Base-by-base conservation (phyloP, 2,329 filamentous ascomycete genomes). In the Talaromyces sp. region DNA sequence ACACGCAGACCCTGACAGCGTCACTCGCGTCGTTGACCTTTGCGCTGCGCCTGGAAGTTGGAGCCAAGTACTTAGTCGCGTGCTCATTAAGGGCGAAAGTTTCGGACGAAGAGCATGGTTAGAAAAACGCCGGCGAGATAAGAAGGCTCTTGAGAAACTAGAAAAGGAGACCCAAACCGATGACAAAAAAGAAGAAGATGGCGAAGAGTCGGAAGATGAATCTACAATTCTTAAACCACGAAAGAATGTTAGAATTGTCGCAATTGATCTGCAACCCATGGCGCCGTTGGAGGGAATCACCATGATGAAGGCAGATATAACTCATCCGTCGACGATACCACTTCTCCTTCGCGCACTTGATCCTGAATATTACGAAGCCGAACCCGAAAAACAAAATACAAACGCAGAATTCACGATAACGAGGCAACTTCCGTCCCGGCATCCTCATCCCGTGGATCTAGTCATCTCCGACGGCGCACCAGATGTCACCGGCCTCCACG, bases 221-320 rank as follows among this genome's bases (percentile, higher is more conserved):
- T 66, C 62, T 24, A 62, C 66, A 9, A 70, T 76, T 31, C 67
- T 82, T 52, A 77, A 79, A 58, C 84, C 88, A 1, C 81, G 88
- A 57, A 81, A 88, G 62, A 88, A 92, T 71, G 92, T 97, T 74
- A 94, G 95, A 77, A 98, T 99, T 68, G 94, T 99, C 1, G 88
- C 95, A 0, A 96, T 99, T 65, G 95, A 99, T 73, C 82, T 99
- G 41, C 95, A 99, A 76, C 95, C 95, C 45, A 99, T 99, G 85
- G 92, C 91, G 67, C 92, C 94, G 6, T 84, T 99, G 4, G 90
- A 95, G 31, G 95, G 95, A 66, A 97, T 99, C 76, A 91, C 90
- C 41, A 97, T 91, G 11, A 85, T 99, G 14, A 90, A 93, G 73
- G 95, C 95, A 58, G 95, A 99, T 76, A 99, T 99, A 71, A 99